Conservation (phyloP, 768 basidiomycete species). For the Kwoniella bestiolae region DNA sequence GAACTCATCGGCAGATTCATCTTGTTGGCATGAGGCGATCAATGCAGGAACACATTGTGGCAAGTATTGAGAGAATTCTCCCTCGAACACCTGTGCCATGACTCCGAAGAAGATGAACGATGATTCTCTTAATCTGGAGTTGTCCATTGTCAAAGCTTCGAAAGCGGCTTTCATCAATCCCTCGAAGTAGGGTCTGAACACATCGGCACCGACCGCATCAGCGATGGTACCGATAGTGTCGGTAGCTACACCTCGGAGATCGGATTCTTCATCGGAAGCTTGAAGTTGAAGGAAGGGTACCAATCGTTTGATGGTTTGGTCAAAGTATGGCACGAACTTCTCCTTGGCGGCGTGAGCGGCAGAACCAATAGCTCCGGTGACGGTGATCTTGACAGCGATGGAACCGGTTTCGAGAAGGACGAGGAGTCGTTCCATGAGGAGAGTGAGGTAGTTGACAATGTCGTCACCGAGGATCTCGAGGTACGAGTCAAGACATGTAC, state of each 20-base stretch:
- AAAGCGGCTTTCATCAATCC: conserved; percentile 95
- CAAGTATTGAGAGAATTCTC: conserved; percentile 88
- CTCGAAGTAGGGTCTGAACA: conserved; percentile 94
- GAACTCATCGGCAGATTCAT: conserved; percentile 71
- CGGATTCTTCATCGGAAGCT: conserved; percentile 87
- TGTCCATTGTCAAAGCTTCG: conserved; percentile 80
- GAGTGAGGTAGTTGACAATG: conserved; percentile 85
- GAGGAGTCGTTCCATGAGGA: conserved; percentile 92
- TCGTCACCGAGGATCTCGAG: conserved; percentile 88
- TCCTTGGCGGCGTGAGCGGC: conserved; percentile 94
- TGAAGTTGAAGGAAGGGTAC: conserved; percentile 81
- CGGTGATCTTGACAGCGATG: conserved; percentile 85
- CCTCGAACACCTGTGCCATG: conserved; percentile 95
- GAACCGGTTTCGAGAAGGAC: conserved; percentile 84
- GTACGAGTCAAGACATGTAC: conserved; percentile 92
- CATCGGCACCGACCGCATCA: conserved; percentile 91
- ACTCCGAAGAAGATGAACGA: conserved; percentile 98
- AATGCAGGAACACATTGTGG: conserved; percentile 83
- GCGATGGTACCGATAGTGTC: conserved; percentile 99
- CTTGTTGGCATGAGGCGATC: conserved; percentile 77
- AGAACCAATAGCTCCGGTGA: conserved; percentile 96
- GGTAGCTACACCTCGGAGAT: conserved; percentile 95
- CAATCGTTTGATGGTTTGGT: conserved; percentile 83
- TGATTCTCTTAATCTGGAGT: conserved; percentile 85
- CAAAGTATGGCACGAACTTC: conserved; percentile 91